These are phyloP conservation scores for Mariannaea elegans DNA, from an alignment of 2,329 filamentous ascomycete species.

Conservation along the genomic window DNA sequence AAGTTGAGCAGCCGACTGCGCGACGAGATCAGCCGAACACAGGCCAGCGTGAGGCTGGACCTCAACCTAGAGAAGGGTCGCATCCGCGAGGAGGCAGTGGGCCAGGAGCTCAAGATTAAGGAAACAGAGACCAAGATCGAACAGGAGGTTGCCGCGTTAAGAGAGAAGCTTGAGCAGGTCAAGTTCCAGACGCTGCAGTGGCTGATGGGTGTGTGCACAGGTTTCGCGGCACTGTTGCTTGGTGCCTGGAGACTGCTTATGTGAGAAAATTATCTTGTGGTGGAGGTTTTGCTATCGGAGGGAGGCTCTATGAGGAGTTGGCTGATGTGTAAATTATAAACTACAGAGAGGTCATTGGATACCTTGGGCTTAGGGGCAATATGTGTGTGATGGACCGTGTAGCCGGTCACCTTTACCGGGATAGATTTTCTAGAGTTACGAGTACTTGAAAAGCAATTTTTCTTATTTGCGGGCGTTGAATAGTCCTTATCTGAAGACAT, in stretches of 20 bases:
- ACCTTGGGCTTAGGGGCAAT: neutral
- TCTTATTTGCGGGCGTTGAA: neutral
- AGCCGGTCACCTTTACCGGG: conserved; percentile 29
- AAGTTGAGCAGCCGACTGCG: conserved; percentile 89
- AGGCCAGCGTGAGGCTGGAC: conserved; percentile 91
- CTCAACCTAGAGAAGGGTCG: conserved; percentile 96
- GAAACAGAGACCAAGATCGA: conserved; percentile 99
- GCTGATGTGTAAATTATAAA: neutral
- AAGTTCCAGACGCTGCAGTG: conserved; percentile 99
- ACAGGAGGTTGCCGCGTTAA: conserved; percentile 90
- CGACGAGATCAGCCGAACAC: conserved; percentile 93
- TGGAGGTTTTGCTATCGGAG: neutral
- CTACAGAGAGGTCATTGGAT: no score
- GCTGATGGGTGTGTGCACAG: conserved; percentile 86
- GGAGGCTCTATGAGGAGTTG: neutral
- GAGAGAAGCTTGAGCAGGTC: conserved; percentile 93
- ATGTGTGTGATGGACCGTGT: conserved; percentile 15
- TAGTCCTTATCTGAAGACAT: neutral
- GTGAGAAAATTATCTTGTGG: conserved; percentile 47
- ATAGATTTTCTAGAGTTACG: conserved; percentile 35
- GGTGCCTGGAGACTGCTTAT: conserved; percentile 77
- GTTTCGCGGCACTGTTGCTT: conserved; percentile 72
- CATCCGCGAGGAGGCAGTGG: conserved; percentile 94
- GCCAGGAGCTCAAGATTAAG: conserved; percentile 97
- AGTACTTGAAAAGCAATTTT: conserved; percentile 17